Percentiles rank a stretch among this genome's conserved stretches.
Evolutionary conservation across 1,139 yeast species (phyloP).

Genomic region (Nadsonia commutata): DNA sequence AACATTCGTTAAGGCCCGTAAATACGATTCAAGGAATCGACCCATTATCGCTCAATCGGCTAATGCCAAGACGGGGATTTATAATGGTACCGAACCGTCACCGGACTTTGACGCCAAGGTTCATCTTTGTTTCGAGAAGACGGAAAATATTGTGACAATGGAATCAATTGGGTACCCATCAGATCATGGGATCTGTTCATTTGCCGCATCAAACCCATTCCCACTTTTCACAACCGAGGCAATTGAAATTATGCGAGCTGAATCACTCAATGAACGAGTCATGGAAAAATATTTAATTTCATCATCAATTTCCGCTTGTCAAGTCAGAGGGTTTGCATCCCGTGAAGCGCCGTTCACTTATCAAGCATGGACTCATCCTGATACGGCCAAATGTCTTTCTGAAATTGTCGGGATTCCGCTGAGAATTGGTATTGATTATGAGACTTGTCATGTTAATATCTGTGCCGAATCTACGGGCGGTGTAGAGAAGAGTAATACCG

Average conservation of each 20-base stretch:
- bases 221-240: slow-evolving; percentile 46
- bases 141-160: not conserved
- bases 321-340: slow-evolving; percentile 37
- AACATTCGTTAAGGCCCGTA: not conserved
- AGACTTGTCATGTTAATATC: slow-evolving; percentile 37
- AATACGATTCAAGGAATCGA: not conserved
- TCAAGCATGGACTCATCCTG: slow-evolving; percentile 44
- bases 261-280: slow-evolving; percentile 31
- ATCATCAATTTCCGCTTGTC: slow-evolving; percentile 30
- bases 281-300: slow-evolving; percentile 32
- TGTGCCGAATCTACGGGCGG: slow-evolving; percentile 20
- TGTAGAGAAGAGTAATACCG: slow-evolving; percentile 7
- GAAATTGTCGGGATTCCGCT: slow-evolving; percentile 43
- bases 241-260: slow-evolving; percentile 38
- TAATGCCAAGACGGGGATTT: not conserved
- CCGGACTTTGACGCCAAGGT: not conserved
- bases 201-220: slow-evolving; percentile 25
- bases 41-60: not conserved
- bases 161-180: not conserved
- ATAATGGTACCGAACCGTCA: not conserved
- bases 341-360: slow-evolving; percentile 31
- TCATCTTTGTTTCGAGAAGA: not conserved
- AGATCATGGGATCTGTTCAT: not conserved
- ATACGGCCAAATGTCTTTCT: slow-evolving; percentile 33
- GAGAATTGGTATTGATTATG: slow-evolving; percentile 38